Evolutionary conservation across 2,329 filamentous ascomycete genomes (phyloP).

Genomic region (Aureobasidium leucospermi): DNA sequence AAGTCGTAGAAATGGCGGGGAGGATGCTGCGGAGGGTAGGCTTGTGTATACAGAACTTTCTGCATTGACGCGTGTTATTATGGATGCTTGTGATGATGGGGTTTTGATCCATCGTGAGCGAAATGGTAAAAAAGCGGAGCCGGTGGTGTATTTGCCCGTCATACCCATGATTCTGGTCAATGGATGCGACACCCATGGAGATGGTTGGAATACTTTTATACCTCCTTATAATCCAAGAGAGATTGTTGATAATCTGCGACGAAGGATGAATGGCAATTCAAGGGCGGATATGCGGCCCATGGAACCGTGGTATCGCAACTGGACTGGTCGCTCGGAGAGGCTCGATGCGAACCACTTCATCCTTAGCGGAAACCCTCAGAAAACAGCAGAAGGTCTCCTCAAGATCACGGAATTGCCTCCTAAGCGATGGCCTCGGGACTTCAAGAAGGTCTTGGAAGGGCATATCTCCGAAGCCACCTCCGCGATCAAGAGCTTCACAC

Average conservation of each 20-base stretch:
- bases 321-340: conserved; percentile 70
- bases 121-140: conserved; percentile 84
- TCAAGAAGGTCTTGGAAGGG: conserved; percentile 90
- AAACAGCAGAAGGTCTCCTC: conserved; percentile 71
- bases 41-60: conserved; percentile 95
- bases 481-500: background rate
- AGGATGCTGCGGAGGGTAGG: conserved; percentile 91
- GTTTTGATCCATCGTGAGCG: conserved; percentile 76
- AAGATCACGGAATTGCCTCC: conserved; percentile 89
- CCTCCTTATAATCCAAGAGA: conserved; percentile 93
- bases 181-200: conserved; percentile 95
- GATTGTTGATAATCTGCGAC: conserved; percentile 78
- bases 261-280: conserved; percentile 63
- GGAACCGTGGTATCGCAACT: conserved; percentile 94
- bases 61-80: conserved; percentile 83
- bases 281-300: conserved; percentile 68
- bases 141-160: conserved; percentile 75
- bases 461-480: conserved; percentile 58
- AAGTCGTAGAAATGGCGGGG: conserved; percentile 86
- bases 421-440: conserved; percentile 94
- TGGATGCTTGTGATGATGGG: conserved; percentile 75
- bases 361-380: conserved; percentile 42
- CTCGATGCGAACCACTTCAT: conserved; percentile 58
- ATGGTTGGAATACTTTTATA: conserved; percentile 94
- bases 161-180: conserved; percentile 92